Percentiles rank a stretch among this genome's conserved stretches.
phyloP scores from a whole-genome alignment of 169 alveolate species.

The Babesia divergens region DNA sequence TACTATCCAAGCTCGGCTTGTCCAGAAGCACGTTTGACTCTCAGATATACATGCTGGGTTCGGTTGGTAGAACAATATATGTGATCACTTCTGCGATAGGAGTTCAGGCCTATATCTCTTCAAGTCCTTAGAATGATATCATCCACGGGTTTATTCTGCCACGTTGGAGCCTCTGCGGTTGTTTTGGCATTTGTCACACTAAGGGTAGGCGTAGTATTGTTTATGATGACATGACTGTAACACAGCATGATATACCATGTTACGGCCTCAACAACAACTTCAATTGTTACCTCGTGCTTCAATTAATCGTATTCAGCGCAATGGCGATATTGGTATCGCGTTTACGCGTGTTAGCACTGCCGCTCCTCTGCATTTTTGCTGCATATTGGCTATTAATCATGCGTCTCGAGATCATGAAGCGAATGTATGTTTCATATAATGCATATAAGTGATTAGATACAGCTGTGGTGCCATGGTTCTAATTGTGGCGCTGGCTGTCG shows the following conservation, averaged over 20 bases:
- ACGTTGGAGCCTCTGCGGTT: neutral
- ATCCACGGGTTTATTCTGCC: slow-evolving; percentile 12
- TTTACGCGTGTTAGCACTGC: slow-evolving; percentile 42
- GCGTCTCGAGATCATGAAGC: neutral
- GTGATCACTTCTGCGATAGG: slow-evolving; percentile 1
- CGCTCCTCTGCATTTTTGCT: slow-evolving; percentile 33
- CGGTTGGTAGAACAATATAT: neutral
- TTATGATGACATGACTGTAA: neutral
- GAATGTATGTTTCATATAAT: neutral
- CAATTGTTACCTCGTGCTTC: slow-evolving; percentile 2
- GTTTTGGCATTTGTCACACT: neutral
- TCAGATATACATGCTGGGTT: slow-evolving; percentile 39
- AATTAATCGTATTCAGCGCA: neutral
- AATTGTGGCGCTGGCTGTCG: neutral
- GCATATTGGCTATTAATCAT: neutral
- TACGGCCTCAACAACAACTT: neutral
- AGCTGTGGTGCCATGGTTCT: neutral
- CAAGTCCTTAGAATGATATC: neutral
- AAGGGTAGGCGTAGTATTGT: neutral
- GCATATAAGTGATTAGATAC: neutral
- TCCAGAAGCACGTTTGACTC: slow-evolving; percentile 32
- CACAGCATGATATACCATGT: neutral
- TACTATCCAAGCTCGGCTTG: slow-evolving; percentile 26
- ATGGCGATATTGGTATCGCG: slow-evolving; percentile 32
- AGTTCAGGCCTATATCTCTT: slow-evolving; percentile 13